Percentiles rank a stretch among this genome's conserved stretches.
These are phyloP conservation scores for Sarcomyxa edulis DNA, from an alignment of 768 basidiomycete genomes.

Conservation along the genomic window DNA sequence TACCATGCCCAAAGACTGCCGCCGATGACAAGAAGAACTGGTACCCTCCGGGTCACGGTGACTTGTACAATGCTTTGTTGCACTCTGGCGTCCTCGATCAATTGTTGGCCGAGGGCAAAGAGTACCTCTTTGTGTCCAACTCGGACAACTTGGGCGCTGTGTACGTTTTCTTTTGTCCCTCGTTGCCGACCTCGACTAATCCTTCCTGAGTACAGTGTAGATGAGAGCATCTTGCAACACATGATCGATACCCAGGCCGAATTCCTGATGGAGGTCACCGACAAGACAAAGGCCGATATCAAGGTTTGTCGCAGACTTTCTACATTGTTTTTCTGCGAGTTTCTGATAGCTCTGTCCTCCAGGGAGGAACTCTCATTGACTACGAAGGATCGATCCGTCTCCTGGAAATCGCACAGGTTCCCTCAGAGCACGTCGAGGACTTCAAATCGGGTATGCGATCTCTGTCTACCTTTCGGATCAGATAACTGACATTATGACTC, in stretches of 20 bases:
- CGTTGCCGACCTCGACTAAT: constrained; percentile 4
- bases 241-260: constrained; percentile 81
- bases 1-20: constrained; percentile 75
- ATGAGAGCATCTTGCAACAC: constrained; percentile 78
- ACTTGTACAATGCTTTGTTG: constrained; percentile 87
- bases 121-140: constrained; percentile 97
- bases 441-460: constrained; percentile 74
- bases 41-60: constrained; percentile 98
- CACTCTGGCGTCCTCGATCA: constrained; percentile 91
- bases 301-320: constrained; percentile 25
- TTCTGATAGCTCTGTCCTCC: background rate
- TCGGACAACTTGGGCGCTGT: constrained; percentile 94
- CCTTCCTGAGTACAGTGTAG: constrained; percentile 46
- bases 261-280: constrained; percentile 93
- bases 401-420: constrained; percentile 93
- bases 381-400: constrained; percentile 86
- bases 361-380: constrained; percentile 87
- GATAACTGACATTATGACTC: background rate
- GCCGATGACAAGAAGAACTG: constrained; percentile 86
- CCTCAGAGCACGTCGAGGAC: constrained; percentile 89
- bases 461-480: background rate
- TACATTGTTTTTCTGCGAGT: constrained; percentile 1
- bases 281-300: constrained; percentile 90
- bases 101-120: constrained; percentile 86
- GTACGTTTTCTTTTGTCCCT: constrained; percentile 46